These are phyloP conservation scores for Helichrysum umbraculigerum DNA, from an alignment of 129 eudicot species.

Conservation along the genomic window DNA sequence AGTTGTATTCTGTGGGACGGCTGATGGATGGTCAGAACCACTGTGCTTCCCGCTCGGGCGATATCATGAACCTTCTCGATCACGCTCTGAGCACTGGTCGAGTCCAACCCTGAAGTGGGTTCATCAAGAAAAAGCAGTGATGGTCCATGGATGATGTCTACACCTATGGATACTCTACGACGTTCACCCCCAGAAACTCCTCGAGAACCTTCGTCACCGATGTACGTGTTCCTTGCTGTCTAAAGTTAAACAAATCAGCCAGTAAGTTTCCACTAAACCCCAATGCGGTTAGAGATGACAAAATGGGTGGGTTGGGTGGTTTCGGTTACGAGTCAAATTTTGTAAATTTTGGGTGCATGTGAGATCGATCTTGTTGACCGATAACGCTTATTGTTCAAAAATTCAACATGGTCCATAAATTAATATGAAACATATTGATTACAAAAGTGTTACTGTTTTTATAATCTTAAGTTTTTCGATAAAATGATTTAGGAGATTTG, in stretches of 20 bases:
- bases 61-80: constrained; percentile 76
- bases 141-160: constrained; percentile 86
- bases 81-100: constrained; percentile 78
- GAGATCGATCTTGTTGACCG: not conserved
- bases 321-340: not conserved
- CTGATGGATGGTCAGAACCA: constrained; percentile 77
- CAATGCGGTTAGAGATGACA: not conserved
- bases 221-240: constrained; percentile 71
- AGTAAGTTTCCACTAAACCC: constrained; percentile 14
- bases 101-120: constrained; percentile 91
- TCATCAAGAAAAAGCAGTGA: constrained; percentile 83
- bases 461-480: not conserved
- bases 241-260: constrained; percentile 31
- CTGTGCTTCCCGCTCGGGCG: constrained; percentile 74
- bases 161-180: constrained; percentile 81
- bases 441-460: not conserved
- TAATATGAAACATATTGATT: not conserved
- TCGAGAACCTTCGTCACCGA: constrained; percentile 76
- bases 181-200: constrained; percentile 95
- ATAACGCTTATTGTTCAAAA: not conserved
- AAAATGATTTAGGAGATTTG: not conserved
- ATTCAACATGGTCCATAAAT: not conserved
- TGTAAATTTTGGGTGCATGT: not conserved
- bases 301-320: not conserved
- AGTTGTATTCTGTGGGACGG: constrained; percentile 66